Evolutionary conservation across 345 rosid species (phyloP).

Genomic region (Eucalyptus marginata): DNA sequence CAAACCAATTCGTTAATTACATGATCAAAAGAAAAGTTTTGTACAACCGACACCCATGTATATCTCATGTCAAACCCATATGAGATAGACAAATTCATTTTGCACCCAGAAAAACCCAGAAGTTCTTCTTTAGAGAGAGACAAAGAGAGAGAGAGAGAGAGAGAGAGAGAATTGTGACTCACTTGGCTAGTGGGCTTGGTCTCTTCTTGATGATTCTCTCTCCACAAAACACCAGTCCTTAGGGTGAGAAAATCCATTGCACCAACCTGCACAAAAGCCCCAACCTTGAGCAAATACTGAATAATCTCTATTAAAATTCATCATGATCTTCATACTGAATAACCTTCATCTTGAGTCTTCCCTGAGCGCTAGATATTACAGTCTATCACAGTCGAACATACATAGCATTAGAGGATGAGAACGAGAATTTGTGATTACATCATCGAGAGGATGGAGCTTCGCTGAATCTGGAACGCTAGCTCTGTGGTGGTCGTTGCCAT

Average conservation of each 20-base stretch:
- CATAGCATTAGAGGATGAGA: not conserved
- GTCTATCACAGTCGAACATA: not conserved
- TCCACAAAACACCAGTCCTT: not conserved
- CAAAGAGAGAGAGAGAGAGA: not conserved
- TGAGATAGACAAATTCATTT: not conserved
- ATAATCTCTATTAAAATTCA: not conserved
- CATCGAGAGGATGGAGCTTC: not conserved
- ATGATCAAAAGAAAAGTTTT: not conserved
- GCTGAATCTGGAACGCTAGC: not conserved
- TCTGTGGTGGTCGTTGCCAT: not conserved
- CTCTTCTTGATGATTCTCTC: not conserved
- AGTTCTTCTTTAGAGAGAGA: not conserved
- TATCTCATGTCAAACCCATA: not conserved
- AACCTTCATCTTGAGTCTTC: not conserved
- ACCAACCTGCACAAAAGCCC: not conserved
- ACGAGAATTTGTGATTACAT: not conserved
- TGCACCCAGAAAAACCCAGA: not conserved
- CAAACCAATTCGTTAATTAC: not conserved
- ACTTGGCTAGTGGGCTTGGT: not conserved
- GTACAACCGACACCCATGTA: not conserved
- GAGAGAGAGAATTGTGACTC: not conserved
- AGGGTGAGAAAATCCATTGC: not conserved
- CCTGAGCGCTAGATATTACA: not conserved
- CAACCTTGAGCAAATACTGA: not conserved
- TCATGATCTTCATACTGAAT: not conserved